Evolutionary conservation across 2,329 filamentous ascomycete species (phyloP).

Genomic region (Epichloe amarillans): DNA sequence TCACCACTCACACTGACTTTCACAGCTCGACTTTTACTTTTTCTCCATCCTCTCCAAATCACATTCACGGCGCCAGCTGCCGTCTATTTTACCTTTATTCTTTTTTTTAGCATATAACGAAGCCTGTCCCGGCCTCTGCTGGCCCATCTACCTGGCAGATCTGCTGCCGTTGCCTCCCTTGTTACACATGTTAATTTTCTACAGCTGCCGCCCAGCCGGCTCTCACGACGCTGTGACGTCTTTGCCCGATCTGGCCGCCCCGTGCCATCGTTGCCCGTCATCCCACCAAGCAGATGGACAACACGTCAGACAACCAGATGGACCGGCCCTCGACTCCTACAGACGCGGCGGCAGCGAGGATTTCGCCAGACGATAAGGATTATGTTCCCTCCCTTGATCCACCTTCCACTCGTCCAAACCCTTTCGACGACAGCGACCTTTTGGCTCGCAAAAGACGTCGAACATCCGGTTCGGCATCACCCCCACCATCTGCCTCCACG

Average conservation of each 20-base stretch:
- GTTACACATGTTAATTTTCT: constrained; percentile 45
- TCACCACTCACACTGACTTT: constrained; percentile 2
- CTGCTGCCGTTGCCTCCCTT: constrained; percentile 11
- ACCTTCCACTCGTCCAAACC: constrained; percentile 48
- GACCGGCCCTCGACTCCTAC: constrained; percentile 35
- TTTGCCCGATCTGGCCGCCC: constrained; percentile 30
- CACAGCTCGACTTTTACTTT: constrained; percentile 1
- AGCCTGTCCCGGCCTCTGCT: not conserved
- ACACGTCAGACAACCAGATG: constrained; percentile 27
- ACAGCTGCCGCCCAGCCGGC: constrained; percentile 39
- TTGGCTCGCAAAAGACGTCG: constrained; percentile 48
- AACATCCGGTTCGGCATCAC: constrained; percentile 42
- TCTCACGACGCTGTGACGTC: constrained; percentile 38
- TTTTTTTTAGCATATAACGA: not conserved
- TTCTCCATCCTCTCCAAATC: not conserved
- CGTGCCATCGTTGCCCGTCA: constrained; percentile 13
- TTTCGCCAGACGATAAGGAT: constrained; percentile 31
- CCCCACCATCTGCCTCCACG: constrained; percentile 32
- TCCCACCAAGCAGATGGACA: constrained; percentile 4
- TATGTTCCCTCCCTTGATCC: constrained; percentile 40
- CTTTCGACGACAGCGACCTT: constrained; percentile 45
- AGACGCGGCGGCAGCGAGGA: constrained; percentile 30
- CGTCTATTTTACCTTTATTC: not conserved
- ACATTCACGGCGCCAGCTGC: constrained; percentile 1
- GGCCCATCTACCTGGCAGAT: not conserved